A percentile compares a stretch with the other conserved stretches of the same genome.
Evolutionary conservation across 2,329 filamentous ascomycete species (phyloP).

Genomic region (Aureobasidium sp.): DNA sequence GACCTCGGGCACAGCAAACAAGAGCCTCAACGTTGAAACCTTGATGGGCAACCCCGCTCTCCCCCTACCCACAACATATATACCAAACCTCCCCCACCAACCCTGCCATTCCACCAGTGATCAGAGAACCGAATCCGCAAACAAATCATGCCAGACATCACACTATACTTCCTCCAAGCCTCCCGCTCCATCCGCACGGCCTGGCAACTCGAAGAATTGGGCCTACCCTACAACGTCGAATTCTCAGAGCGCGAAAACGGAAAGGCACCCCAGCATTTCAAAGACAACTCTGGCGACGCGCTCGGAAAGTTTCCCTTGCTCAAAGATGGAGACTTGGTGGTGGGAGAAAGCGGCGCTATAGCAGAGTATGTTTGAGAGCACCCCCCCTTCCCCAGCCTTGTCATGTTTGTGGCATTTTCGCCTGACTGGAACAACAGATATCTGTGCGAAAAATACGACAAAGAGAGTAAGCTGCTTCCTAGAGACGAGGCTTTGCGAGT

Average conservation of each 20-base stretch:
- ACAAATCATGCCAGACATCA: slow-evolving; percentile 28
- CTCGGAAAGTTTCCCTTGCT: slow-evolving; percentile 43
- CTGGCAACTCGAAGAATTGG: slow-evolving; percentile 42
- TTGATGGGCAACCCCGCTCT: slow-evolving; percentile 13
- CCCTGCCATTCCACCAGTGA: not conserved
- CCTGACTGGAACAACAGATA: no score
- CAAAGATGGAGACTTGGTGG: slow-evolving; percentile 34
- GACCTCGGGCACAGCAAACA: not conserved
- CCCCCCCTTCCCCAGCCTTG: no score
- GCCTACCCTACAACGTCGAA: slow-evolving; percentile 36
- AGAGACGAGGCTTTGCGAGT: slow-evolving; percentile 29
- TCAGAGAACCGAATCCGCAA: not conserved
- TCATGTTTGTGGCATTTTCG: no score
- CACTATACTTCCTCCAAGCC: slow-evolving; percentile 43
- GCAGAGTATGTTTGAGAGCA: slow-evolving; percentile 41
- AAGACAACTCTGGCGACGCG: slow-evolving; percentile 33
- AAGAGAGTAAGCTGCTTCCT: slow-evolving; percentile 32
- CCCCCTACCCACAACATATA: not conserved
- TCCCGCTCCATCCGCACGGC: slow-evolving; percentile 40
- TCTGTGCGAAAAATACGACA: slow-evolving; percentile 42
- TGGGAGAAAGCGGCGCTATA: slow-evolving; percentile 43
- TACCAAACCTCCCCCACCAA: not conserved
- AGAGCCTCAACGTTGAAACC: not conserved
- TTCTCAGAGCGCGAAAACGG: slow-evolving; percentile 34
- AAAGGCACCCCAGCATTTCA: slow-evolving; percentile 38